Evolutionary conservation across 1,139 yeast species (phyloP), one percentile per base, ranked within the genome.

Genomic region (Candida tropicalis): DNA sequence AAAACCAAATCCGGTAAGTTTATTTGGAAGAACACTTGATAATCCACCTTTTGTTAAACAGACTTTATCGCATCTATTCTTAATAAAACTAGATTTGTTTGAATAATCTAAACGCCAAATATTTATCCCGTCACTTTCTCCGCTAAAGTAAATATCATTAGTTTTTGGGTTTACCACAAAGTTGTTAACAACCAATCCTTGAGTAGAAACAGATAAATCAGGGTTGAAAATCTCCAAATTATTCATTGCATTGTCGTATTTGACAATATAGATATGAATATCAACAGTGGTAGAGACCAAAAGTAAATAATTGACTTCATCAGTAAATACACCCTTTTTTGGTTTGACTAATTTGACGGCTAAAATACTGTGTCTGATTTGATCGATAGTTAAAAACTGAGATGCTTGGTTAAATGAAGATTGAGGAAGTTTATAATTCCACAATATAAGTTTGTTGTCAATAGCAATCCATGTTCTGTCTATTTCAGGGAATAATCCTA

Each of bases 31-130:
- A 16, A 84, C 76, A 39, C 79, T 73, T 1, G 85, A 75, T 39
- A 86, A 69, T 0, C 87, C 81, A 10, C 84, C 77, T 58, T 85
- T 82, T 1, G 95, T 86, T 41, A 85, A 73, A 59, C 97, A 88
- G 25, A 84, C 80, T 60, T 89, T 90, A 51, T 82, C 83, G 58
- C 96, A 88, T 55, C 83, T 85, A 57, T 87, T 86, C 50, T 84
- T 82, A 58, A 89, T 89, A 87, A 97, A 93, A 40, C 89, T 85
- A 38, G 91, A 93, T 28, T 86, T 81, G 50, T 84, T 86, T n/a
- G 91, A 79, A 59, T 95, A 95, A 47, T 81, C 84, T 45, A 93
- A 71, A 58, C 89, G 90, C 96, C 97, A 93, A 39, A 95, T 74
- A 54, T 91, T 83, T 36, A 78, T 69, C 2, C 93, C 95, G 53